Conservation (phyloP, 2,329 filamentous ascomycete genomes). For the Pseudogymnoascus sp. region DNA sequence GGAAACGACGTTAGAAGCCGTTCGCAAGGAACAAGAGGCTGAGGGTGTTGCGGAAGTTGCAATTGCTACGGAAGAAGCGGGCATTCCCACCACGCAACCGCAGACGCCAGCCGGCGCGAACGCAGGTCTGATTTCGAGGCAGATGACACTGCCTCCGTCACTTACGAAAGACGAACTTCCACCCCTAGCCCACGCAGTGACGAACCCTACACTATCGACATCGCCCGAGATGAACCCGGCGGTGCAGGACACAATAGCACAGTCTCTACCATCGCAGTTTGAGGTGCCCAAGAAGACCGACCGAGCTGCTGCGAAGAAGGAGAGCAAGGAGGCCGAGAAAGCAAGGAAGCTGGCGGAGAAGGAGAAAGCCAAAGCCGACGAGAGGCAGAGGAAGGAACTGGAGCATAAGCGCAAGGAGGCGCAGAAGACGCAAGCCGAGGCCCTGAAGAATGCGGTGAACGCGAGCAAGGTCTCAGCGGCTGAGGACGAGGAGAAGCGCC, state of each 20-base stretch:
- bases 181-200: conserved; percentile 58
- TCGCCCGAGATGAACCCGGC: background rate
- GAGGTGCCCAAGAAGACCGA: background rate
- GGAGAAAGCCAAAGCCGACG: conserved; percentile 38
- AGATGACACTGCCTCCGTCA: conserved; percentile 24
- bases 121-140: conserved; percentile 39
- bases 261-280: conserved; percentile 10
- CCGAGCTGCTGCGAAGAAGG: conserved; percentile 50
- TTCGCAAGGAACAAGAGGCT: conserved; percentile 71
- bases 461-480: conserved; percentile 48
- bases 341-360: conserved; percentile 28
- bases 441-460: conserved; percentile 52
- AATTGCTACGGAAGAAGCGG: conserved; percentile 51
- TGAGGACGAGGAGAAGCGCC: conserved; percentile 49
- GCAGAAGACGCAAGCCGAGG: conserved; percentile 43
- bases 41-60: conserved; percentile 60
- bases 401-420: conserved; percentile 31
- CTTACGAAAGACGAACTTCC: background rate
- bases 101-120: conserved; percentile 35
- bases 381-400: conserved; percentile 32
- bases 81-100: conserved; percentile 43
- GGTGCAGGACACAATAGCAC: background rate
- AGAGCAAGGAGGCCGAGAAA: conserved; percentile 47
- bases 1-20: conserved; percentile 67
- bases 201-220: conserved; percentile 44